Evolutionary conservation across 2,329 filamentous ascomycete genomes (phyloP).

Genomic region (Xylaria sp.): DNA sequence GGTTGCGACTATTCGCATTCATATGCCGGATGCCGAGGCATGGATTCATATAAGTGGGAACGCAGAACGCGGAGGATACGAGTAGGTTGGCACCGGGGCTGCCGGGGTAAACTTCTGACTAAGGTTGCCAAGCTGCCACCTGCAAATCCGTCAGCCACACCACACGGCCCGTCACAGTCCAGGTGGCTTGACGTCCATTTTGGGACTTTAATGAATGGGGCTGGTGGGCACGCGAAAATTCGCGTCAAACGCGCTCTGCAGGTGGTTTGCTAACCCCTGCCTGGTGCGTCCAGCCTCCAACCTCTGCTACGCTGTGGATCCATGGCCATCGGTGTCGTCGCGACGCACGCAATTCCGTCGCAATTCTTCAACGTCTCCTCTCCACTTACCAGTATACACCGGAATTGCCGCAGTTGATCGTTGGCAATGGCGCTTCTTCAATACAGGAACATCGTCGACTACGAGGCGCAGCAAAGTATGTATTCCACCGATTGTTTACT

Average conservation of each 20-base stretch:
- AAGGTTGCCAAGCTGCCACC: neutral
- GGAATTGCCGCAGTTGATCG: constrained; percentile 13
- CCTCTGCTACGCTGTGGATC: neutral
- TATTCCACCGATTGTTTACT: constrained; percentile 6
- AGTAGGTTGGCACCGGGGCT: neutral
- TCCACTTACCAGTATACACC: constrained; percentile 14
- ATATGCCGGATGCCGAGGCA: constrained; percentile 34
- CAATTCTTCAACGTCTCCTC: constrained; percentile 28
- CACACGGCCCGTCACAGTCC: neutral
- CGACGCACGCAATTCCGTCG: constrained; percentile 32
- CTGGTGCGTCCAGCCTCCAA: constrained; percentile 25
- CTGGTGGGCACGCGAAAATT: constrained; percentile 35
- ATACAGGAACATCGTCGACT: constrained; percentile 79
- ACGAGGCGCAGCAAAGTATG: constrained; percentile 81
- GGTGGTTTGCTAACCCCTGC: constrained; percentile 5
- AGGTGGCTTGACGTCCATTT: neutral
- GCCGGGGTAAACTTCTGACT: too few species aligned
- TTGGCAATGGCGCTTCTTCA: constrained; percentile 80
- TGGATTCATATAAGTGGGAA: neutral
- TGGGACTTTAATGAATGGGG: constrained; percentile 29
- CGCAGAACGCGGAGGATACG: neutral
- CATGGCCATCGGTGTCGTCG: constrained; percentile 17
- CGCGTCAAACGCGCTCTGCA: constrained; percentile 27
- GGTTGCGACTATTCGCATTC: constrained; percentile 4
- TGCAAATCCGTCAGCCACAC: neutral